Base-by-base conservation (phyloP, 2,329 filamentous ascomycete genomes). In the Alternaria ethzedia region DNA sequence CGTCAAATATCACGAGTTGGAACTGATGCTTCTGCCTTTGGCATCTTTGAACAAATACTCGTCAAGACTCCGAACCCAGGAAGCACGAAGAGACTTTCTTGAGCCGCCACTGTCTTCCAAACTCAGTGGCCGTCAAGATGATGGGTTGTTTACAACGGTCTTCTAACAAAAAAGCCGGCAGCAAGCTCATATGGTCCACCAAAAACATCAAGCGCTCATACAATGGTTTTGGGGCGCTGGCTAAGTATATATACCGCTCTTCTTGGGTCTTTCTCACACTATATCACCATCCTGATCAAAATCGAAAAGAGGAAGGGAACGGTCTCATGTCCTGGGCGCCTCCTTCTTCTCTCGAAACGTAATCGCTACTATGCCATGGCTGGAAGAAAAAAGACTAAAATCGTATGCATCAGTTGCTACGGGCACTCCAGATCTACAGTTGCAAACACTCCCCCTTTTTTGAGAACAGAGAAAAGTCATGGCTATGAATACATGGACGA, bases 221-320 rank as follows among this genome's bases (percentile, higher is more conserved):
- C 10, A 2, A 41, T 17, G 15, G 17, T 11, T 41, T 3, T 17
- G 8, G 5, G 3, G 36, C 36, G n/a, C 36, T 11, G 9, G 9
- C 9, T 1, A 10, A 9, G n/a, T 41, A 41, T 17, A 6, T 17
- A 41, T 17, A 41, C n/a, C 2, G 36, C 36, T 17, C 36, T 17
- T 41, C n/a, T 41, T 41, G 36, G 9, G n/a, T 6, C 15, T 11
- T 17, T 41, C 15, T 41, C 15, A 7, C 17, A 17, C 36, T 3
- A 11, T 1, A 41, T 41, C n/a, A 0, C 11, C n/a, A 41, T 41
- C 3, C 8, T 41, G 36, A 2, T 9, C 2, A 8, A 1, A 11
- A 11, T 2, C 0, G 1, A 41, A 41, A 41, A 36, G 7, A 1
- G 1, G 9, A 2, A 0, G n/a, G 32, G 30, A 12, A 3, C 0